A percentile compares a stretch with the other conserved stretches of the same genome.
Evolutionary conservation across 176 grass and related monocot species (phyloP).

Genomic region (Bonia amplexicaulis): DNA sequence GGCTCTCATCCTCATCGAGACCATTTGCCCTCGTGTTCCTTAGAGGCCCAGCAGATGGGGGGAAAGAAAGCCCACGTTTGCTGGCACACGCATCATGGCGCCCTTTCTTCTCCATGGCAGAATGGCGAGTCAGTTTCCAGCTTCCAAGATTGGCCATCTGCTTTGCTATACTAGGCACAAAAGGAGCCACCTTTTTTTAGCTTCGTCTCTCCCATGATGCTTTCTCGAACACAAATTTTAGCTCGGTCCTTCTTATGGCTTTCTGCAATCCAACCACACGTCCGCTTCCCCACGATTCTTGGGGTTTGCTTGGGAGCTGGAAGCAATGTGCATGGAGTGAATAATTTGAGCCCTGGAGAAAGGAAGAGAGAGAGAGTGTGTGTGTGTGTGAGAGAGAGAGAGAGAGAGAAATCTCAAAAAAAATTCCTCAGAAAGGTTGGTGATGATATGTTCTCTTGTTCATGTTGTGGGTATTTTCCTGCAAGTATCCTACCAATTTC

Average conservation of each 20-base stretch:
- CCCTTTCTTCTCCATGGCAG: background rate
- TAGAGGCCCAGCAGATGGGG: too few species aligned
- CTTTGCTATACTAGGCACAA: constrained; percentile 10
- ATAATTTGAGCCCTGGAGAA: background rate
- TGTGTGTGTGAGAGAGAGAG: background rate
- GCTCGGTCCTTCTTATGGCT: constrained; percentile 5
- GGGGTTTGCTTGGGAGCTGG: constrained; percentile 3
- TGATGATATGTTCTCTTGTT: background rate
- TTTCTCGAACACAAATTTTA: background rate
- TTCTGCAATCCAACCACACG: constrained; percentile 9
- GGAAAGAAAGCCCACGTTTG: too few species aligned
- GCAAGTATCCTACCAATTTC: background rate
- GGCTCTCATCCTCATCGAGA: background rate
- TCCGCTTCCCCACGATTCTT: constrained; percentile 21
- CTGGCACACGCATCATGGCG: background rate
- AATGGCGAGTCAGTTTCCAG: background rate
- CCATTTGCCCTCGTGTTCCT: background rate
- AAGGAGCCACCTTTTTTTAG: constrained; percentile 20
- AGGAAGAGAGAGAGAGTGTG: background rate
- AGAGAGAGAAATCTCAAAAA: background rate
- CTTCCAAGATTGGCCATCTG: constrained; percentile 18
- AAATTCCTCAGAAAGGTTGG: background rate
- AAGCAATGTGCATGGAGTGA: constrained; percentile 10
- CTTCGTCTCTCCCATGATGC: background rate
- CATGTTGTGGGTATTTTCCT: background rate